Percentiles rank a stretch among this genome's conserved stretches.
These are phyloP conservation scores for Helicocarpus griseus DNA, from an alignment of 2,329 filamentous ascomycete species.

Conservation along the genomic window DNA sequence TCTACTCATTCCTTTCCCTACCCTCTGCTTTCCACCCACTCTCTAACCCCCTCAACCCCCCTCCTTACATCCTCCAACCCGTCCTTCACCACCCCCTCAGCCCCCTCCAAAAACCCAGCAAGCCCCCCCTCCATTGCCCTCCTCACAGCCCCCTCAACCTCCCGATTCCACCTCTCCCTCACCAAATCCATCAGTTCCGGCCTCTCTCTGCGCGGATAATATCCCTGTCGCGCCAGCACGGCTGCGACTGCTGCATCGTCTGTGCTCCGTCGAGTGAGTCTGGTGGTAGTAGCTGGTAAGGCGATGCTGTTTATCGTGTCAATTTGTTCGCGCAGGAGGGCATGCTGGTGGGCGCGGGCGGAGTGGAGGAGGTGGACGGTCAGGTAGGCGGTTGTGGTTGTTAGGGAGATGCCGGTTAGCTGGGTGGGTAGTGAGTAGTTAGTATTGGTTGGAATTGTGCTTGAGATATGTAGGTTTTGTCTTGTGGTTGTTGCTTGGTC, in stretches of 20 bases:
- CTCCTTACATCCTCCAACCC: conserved; percentile 3
- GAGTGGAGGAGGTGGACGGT: conserved; percentile 60
- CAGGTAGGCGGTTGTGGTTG: conserved; percentile 63
- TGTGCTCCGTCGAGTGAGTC: background rate
- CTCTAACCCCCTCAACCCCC: conserved; percentile 1
- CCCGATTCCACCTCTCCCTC: conserved; percentile 71
- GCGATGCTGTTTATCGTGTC: conserved; percentile 32
- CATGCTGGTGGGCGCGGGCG: conserved; percentile 46
- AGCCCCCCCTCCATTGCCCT: conserved; percentile 60
- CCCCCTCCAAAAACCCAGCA: conserved; percentile 44
- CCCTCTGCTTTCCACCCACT: background rate
- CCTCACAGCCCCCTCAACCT: conserved; percentile 56
- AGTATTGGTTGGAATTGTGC: background rate
- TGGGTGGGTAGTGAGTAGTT: conserved; percentile 26
- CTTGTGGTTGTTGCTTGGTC: background rate
- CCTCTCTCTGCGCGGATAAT: conserved; percentile 9
- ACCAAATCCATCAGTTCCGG: conserved; percentile 49
- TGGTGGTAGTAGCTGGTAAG: conserved; percentile 11
- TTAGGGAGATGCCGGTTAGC: conserved; percentile 68
- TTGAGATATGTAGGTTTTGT: background rate
- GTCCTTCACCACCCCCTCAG: conserved; percentile 31
- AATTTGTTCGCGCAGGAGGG: conserved; percentile 36
- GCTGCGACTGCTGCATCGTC: conserved; percentile 4
- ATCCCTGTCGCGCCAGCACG: conserved; percentile 12
- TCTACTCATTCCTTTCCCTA: background rate